A percentile compares a stretch with the other conserved stretches of the same genome.
These are phyloP conservation scores for Aspergillus incahuasiensis DNA, from an alignment of 495 filamentous ascomycete genomes.

Conservation along the genomic window DNA sequence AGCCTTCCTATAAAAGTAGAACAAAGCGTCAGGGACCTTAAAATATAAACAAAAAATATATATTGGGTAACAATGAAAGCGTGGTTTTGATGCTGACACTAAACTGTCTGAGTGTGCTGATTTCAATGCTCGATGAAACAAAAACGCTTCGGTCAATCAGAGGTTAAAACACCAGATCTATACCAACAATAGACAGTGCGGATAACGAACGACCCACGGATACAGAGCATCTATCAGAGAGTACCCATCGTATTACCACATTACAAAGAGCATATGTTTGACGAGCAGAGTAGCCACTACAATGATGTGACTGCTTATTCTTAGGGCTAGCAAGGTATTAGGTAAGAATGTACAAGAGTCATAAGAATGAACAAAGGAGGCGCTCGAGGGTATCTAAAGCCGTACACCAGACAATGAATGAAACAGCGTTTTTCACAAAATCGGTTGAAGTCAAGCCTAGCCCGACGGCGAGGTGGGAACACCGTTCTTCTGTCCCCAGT, in stretches of 20 bases:
- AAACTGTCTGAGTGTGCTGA: too few species aligned
- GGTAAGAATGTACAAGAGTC: constrained; percentile 5
- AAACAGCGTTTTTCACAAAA: constrained; percentile 4
- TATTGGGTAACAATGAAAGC: not conserved
- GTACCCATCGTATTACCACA: too few species aligned
- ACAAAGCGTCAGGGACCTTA: not conserved
- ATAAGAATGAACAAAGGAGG: constrained; percentile 17
- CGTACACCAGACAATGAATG: constrained; percentile 18
- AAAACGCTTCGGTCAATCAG: not conserved
- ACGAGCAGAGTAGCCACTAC: not conserved
- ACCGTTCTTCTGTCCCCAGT: constrained; percentile 43
- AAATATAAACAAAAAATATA: not conserved
- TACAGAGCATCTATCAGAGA: too few species aligned
- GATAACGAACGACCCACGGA: too few species aligned
- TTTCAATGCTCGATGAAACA: too few species aligned
- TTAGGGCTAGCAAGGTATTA: constrained; percentile 7
- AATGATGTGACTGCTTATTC: not conserved
- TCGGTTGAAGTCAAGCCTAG: constrained; percentile 1
- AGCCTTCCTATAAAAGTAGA: not conserved
- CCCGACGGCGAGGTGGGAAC: constrained; percentile 18
- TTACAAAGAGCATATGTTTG: not conserved
- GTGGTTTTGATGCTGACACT: not conserved
- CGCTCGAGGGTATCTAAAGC: constrained; percentile 21
- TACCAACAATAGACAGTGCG: not conserved
- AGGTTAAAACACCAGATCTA: not conserved